These are phyloP conservation scores for Anthracocystis panici-leucophaei DNA, from an alignment of 1,284 basidiomycete species.

Conservation along the genomic window DNA sequence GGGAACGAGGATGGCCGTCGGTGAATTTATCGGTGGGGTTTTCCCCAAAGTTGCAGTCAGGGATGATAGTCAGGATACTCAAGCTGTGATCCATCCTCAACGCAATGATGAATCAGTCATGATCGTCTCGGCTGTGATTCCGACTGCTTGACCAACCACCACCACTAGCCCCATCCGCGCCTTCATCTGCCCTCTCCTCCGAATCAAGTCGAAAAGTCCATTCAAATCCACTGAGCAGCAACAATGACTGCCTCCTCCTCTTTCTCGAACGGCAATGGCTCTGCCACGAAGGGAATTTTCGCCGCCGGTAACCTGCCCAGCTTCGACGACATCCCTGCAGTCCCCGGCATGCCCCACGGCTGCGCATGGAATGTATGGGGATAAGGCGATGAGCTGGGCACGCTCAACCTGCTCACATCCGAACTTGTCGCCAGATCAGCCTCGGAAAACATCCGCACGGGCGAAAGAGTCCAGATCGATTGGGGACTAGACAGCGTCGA, in stretches of 20 bases:
- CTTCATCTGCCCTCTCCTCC: not conserved
- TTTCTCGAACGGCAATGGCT: constrained; percentile 1
- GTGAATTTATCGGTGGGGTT: constrained; percentile 15
- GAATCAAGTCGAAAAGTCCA: not conserved
- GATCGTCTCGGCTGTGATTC: too few species aligned
- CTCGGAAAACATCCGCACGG: constrained; percentile 39
- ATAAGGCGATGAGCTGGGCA: constrained; percentile 33
- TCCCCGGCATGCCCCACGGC: constrained; percentile 43
- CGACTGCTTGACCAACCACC: constrained; percentile 1
- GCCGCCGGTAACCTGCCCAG: constrained; percentile 18
- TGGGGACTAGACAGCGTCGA: constrained; percentile 52
- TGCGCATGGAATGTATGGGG: constrained; percentile 51
- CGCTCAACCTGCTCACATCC: constrained; percentile 42
- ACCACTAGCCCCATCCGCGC: not conserved
- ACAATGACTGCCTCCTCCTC: constrained; percentile 3
- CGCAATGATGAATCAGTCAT: too few species aligned
- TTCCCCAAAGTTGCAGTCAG: too few species aligned
- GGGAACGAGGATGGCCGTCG: not conserved
- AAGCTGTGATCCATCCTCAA: too few species aligned
- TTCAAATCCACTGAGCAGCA: not conserved
- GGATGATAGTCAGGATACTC: too few species aligned
- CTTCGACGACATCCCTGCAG: constrained; percentile 36
- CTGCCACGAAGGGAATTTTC: constrained; percentile 5
- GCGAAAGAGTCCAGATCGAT: constrained; percentile 46
- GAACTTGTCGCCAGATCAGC: constrained; percentile 28